Evolutionary conservation across 2,329 filamentous ascomycete species (phyloP).

Genomic region (Didymella segeticola): DNA sequence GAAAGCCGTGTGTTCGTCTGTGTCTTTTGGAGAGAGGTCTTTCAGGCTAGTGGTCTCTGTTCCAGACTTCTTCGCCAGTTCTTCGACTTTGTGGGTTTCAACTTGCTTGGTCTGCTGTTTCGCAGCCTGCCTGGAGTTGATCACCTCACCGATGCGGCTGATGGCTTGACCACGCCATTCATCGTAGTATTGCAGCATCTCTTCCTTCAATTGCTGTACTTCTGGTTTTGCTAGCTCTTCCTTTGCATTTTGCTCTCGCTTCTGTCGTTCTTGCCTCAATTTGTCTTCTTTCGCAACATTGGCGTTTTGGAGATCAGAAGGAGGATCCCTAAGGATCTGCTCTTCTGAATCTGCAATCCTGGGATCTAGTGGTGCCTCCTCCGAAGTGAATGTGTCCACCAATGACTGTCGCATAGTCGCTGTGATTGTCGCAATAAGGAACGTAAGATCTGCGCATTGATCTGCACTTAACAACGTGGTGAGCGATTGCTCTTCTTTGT

Average conservation of each 20-base stretch:
- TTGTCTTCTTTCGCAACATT: constrained; percentile 44
- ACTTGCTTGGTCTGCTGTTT: constrained; percentile 39
- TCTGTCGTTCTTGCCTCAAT: constrained; percentile 36
- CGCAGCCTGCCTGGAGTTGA: constrained; percentile 49
- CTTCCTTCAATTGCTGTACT: constrained; percentile 71
- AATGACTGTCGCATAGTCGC: constrained; percentile 56
- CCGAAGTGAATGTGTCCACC: constrained; percentile 50
- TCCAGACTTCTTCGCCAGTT: constrained; percentile 39
- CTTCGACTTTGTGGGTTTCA: constrained; percentile 26
- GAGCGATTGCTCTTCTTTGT: constrained; percentile 47
- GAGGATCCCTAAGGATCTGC: constrained; percentile 31
- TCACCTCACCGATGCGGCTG: constrained; percentile 72
- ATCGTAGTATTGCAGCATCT: constrained; percentile 74
- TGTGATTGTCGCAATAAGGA: constrained; percentile 57
- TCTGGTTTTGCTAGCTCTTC: constrained; percentile 59
- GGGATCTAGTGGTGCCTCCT: constrained; percentile 29
- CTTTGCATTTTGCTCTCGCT: constrained; percentile 46
- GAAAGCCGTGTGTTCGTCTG: constrained; percentile 49
- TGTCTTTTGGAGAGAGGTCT: constrained; percentile 34
- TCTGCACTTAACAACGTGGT: constrained; percentile 55
- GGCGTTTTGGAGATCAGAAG: constrained; percentile 28
- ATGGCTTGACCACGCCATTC: constrained; percentile 79
- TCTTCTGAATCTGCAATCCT: constrained; percentile 31
- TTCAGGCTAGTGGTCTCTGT: constrained; percentile 34
- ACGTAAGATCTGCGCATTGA: constrained; percentile 55